These are phyloP conservation scores for Tetraselmis chui DNA, from an alignment of 139 green algal species.

Conservation along the genomic window DNA sequence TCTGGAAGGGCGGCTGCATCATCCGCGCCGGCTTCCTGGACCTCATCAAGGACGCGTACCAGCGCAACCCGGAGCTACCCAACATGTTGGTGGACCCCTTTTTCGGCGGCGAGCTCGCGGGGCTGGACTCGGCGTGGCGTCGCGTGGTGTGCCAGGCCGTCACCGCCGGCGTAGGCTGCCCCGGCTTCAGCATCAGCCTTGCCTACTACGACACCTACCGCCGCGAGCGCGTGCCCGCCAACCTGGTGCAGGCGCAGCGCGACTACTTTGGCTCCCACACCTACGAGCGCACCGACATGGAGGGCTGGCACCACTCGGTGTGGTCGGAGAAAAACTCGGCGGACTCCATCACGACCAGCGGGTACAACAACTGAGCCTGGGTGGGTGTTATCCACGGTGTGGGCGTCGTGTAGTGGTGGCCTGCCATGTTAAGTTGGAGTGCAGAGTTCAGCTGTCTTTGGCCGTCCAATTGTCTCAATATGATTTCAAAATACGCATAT, in stretches of 20 bases:
- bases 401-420: too few species aligned
- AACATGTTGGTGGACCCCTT: conserved; percentile 17
- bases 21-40: conserved; percentile 18
- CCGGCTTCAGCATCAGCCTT: conserved; percentile 7
- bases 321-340: conserved; percentile 39
- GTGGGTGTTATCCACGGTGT: too few species aligned
- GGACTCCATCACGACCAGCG: conserved; percentile 86
- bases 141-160: conserved; percentile 13
- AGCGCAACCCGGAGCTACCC: conserved; percentile 11
- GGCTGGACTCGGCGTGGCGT: conserved; percentile 2
- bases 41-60: conserved; percentile 17
- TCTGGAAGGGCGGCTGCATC: conserved; percentile 30
- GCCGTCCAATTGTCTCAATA: too few species aligned
- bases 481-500: too few species aligned
- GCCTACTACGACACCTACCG: conserved; percentile 20
- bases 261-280: conserved; percentile 99
- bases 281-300: conserved; percentile 81
- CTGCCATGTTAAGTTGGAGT: too few species aligned
- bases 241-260: conserved; percentile 73
- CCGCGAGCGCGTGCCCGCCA: conserved; percentile 6
- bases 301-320: conserved; percentile 83
- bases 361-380: conserved; percentile 78
- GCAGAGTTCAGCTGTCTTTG: too few species aligned
- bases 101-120: neutral
- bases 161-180: neutral